Percentiles rank a stretch among this genome's conserved stretches.
Conservation (phyloP, 441 rosid species). For the Pelargonium hybrid region DNA sequence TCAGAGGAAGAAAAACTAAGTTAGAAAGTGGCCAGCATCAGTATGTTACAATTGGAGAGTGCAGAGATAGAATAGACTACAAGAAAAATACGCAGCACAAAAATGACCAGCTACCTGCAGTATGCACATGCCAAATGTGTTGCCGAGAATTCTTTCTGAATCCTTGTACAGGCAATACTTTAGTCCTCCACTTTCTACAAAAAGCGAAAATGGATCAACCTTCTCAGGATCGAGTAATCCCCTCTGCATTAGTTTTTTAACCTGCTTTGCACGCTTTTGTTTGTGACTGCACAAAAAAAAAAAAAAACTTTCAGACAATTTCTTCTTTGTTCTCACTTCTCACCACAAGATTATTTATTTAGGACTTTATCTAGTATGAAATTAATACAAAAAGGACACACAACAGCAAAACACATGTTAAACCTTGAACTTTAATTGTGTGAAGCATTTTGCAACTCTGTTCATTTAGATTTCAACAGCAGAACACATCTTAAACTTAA, state of each 20-base stretch:
- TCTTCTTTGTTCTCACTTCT: neutral
- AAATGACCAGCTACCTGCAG: conserved; percentile 48
- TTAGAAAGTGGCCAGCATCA: neutral
- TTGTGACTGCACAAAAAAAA: conserved; percentile 52
- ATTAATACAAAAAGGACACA: neutral
- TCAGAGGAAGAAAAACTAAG: neutral
- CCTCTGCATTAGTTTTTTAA: conserved; percentile 75
- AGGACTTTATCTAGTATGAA: neutral
- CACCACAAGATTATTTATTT: neutral
- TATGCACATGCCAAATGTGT: conserved; percentile 92
- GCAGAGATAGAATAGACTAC: neutral
- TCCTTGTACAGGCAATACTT: conserved; percentile 86
- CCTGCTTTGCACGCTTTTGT: conserved; percentile 77
- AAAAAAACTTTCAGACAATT: neutral
- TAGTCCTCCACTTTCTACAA: conserved; percentile 73
- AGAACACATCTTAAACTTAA: neutral
- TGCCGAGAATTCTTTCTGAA: conserved; percentile 78
- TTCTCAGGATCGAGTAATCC: conserved; percentile 87
- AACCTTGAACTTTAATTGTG: neutral
- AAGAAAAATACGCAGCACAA: neutral
- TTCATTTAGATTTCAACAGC: neutral
- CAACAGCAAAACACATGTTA: neutral
- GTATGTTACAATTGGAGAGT: neutral
- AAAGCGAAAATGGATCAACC: conserved; percentile 82
- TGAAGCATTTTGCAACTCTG: neutral